Evolutionary conservation across 192 early-diverging fungal species (phyloP).

Genomic region (Paraglomus occultum): DNA sequence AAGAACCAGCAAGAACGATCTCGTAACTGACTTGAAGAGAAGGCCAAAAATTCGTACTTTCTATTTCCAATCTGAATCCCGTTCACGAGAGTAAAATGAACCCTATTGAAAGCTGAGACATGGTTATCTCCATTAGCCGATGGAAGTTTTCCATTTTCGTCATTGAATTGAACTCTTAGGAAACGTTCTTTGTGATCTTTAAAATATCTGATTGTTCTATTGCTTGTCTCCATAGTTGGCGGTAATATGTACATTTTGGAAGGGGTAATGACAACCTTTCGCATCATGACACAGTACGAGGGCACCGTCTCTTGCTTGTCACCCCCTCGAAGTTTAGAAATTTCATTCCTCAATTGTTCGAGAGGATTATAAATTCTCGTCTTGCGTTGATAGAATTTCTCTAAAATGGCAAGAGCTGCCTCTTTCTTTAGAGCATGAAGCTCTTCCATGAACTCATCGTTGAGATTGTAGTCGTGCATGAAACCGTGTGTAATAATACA

Average conservation of each 20-base stretch:
- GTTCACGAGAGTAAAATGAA: conserved; percentile 43
- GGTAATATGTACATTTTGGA: conserved; percentile 63
- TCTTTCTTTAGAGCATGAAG: conserved; percentile 26
- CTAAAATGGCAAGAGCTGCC: conserved; percentile 38
- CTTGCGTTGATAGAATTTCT: conserved; percentile 30
- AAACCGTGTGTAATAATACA: conserved; percentile 38
- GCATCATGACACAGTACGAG: conserved; percentile 45
- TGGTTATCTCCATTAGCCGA: conserved; percentile 31
- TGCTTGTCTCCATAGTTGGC: conserved; percentile 65
- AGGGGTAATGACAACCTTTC: conserved; percentile 66
- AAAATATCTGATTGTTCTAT: conserved; percentile 71
- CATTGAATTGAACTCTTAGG: conserved; percentile 65
- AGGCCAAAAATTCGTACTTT: conserved; percentile 61
- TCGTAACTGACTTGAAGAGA: conserved; percentile 60
- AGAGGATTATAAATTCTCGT: conserved; percentile 43
- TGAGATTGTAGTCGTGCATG: conserved; percentile 46
- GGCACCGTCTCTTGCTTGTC: conserved; percentile 38
- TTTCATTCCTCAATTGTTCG: conserved; percentile 28
- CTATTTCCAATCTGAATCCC: conserved; percentile 58
- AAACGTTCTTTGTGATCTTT: conserved; percentile 52
- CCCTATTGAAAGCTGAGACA: conserved; percentile 49
- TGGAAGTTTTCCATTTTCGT: conserved; percentile 53
- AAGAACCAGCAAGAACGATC: conserved; percentile 75
- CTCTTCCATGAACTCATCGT: conserved; percentile 34
- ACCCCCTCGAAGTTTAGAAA: conserved; percentile 21